Base-by-base conservation (phyloP, 2,329 filamentous ascomycete species). In the Furcasterigmium sp. region DNA sequence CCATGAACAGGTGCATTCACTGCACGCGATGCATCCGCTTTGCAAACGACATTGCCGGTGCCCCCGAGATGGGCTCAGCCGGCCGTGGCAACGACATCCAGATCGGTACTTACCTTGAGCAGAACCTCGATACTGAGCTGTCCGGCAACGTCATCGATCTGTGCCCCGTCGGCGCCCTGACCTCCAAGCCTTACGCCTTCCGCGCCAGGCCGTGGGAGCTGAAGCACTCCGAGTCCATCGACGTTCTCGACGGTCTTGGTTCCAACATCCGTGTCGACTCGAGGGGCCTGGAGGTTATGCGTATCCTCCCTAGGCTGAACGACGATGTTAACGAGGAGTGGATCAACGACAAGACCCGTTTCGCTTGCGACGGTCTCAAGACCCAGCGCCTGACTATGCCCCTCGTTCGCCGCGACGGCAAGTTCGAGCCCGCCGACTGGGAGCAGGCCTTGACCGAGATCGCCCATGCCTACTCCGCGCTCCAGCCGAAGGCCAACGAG, bases 1-100 rank as follows among this genome's bases (percentile, higher is more conserved):
- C 93, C 39, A 98, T 98, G 93, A 98, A 98, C 78, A 82, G 93
- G 64, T 98, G 93, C 69, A 98, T 98, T 60, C 93, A 98, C 75
- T 98, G 93, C 77, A 98, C 93, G 51, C 84, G 93, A 60, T 98
- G 93, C 70, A 82, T 98, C 56, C 90, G 93, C 61, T 98, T 98
- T 69, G 87, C 93, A 63, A 98, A 97, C 69, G 93, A 98, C 60
- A 78, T 98, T 59, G 93, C 93, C 49, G 93, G 93, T 58, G 93
- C 93, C 47, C 90, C 93, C 28, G 93, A 98, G 68, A 79, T 98
- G 58, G 93, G 93, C 55, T 95, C 91, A 28, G 87, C 87, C 23
- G 93, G 93, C 61, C 87, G 93, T 73, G 93, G 93, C 62, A 97
- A 97, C 69, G 87, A 95, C 66, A 81, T 98, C 58, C 91, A 98